phyloP scores from a whole-genome alignment of 495 filamentous ascomycete species.

The Aspergillus mulundensis region DNA sequence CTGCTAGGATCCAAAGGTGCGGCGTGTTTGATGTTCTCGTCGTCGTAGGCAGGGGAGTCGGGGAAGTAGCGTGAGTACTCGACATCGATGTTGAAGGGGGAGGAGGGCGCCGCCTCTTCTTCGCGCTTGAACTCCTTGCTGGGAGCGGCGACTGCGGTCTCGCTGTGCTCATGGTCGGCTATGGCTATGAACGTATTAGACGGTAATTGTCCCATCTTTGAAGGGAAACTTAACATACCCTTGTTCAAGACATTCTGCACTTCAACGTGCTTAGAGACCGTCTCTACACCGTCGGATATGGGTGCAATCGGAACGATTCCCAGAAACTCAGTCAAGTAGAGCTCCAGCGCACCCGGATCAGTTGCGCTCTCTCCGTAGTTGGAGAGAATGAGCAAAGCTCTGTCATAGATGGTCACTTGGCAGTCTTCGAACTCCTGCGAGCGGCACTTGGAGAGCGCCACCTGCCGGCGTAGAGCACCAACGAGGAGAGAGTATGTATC shows the following conservation, averaged over 20 bases:
- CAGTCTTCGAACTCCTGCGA: conserved; percentile 31
- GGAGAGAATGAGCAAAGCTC: conserved; percentile 32
- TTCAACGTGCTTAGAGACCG: conserved; percentile 15
- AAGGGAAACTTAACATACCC: conserved; percentile 16
- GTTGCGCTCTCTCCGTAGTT: conserved; percentile 23
- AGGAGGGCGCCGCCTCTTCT: not conserved
- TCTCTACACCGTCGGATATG: conserved; percentile 8
- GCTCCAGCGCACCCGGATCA: conserved; percentile 28
- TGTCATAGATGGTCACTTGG: conserved; percentile 43
- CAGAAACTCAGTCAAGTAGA: conserved; percentile 40
- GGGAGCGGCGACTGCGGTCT: not conserved
- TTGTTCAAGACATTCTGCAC: conserved; percentile 15
- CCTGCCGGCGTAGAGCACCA: conserved; percentile 28
- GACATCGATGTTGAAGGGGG: not conserved
- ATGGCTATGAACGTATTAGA: not conserved
- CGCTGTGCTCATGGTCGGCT: not conserved
- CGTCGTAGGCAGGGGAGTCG: not conserved
- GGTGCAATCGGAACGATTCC: conserved; percentile 24
- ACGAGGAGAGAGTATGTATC: conserved; percentile 19
- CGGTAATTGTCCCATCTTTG: too few species aligned
- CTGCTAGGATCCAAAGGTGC: not conserved
- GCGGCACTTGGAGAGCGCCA: conserved; percentile 29
- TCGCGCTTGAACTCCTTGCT: conserved; percentile 3
- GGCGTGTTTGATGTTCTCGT: not conserved
- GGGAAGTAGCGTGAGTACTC: conserved; percentile 3